phyloP scores from a whole-genome alignment of 2,329 filamentous ascomycete genomes.

The Aspergillus tubingensis region DNA sequence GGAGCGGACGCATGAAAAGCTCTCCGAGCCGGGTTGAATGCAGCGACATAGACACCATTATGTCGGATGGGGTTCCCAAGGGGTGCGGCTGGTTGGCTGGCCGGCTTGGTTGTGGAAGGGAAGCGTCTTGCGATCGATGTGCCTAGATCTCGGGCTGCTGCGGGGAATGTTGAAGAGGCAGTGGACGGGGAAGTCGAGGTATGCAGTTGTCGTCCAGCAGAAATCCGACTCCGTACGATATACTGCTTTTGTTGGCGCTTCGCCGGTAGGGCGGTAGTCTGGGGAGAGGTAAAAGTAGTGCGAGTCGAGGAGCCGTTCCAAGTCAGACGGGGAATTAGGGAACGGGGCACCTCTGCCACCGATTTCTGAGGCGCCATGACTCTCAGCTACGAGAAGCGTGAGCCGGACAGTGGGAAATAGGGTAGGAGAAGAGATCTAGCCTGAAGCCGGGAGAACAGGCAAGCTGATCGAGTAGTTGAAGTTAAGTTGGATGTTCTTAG shows the following conservation, averaged over 20 bases:
- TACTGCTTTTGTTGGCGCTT: conserved; percentile 27
- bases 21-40: conserved; percentile 43
- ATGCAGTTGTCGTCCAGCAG: conserved; percentile 25
- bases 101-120: conserved; percentile 15
- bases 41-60: conserved; percentile 52
- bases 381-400: conserved; percentile 6
- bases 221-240: conserved; percentile 25
- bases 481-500: background rate
- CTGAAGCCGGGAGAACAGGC: background rate
- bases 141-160: conserved; percentile 17
- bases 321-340: conserved; percentile 44
- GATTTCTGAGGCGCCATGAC: conserved; percentile 45
- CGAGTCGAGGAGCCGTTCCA: conserved; percentile 43
- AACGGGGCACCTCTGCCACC: conserved; percentile 47
- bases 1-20: conserved; percentile 66
- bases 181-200: conserved; percentile 13
- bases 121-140: conserved; percentile 25
- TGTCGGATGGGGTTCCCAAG: conserved; percentile 41
- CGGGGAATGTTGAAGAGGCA: conserved; percentile 11
- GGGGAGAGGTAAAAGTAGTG: conserved; percentile 31
- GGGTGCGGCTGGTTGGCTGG: conserved; percentile 17
- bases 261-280: conserved; percentile 28
- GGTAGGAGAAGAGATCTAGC: background rate
- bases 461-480: background rate
- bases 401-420: background rate